phyloP scores from a whole-genome alignment of 352 stramenopile genomes.

The Blastocystis sp. region DNA sequence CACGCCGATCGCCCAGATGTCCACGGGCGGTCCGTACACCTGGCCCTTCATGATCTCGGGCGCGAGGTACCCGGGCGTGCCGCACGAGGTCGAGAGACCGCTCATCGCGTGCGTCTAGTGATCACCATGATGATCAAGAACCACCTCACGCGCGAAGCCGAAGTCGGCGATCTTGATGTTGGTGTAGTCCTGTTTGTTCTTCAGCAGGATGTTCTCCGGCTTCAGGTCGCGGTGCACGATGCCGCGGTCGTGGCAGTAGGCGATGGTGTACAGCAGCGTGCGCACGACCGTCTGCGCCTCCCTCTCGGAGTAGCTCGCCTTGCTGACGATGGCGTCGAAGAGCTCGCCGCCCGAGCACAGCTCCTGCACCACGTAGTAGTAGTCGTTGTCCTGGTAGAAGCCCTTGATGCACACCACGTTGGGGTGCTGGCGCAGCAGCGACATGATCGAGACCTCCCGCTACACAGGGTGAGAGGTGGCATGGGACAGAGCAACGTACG shows the following conservation, averaged over 20 bases:
- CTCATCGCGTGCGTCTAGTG: conserved; percentile 70
- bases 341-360: conserved; percentile 65
- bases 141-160: conserved; percentile 83
- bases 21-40: conserved; percentile 81
- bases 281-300: conserved; percentile 84
- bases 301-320: conserved; percentile 81
- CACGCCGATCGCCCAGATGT: conserved; percentile 85
- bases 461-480: background rate
- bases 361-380: conserved; percentile 71
- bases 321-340: conserved; percentile 73
- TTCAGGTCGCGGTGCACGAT: conserved; percentile 82
- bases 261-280: conserved; percentile 82
- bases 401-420: conserved; percentile 72
- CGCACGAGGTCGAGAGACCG: conserved; percentile 85
- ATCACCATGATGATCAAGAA: background rate
- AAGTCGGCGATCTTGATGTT: conserved; percentile 88
- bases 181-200: conserved; percentile 82
- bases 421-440: conserved; percentile 62
- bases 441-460: conserved; percentile 72
- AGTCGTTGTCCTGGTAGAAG: conserved; percentile 73
- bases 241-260: conserved; percentile 86
- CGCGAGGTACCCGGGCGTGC: conserved; percentile 81
- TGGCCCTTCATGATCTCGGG: conserved; percentile 84
- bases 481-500: background rate
- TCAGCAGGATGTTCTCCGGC: conserved; percentile 85